These are phyloP conservation scores for Cladosporium sp. DNA, from an alignment of 2,329 filamentous ascomycete species.

Conservation along the genomic window DNA sequence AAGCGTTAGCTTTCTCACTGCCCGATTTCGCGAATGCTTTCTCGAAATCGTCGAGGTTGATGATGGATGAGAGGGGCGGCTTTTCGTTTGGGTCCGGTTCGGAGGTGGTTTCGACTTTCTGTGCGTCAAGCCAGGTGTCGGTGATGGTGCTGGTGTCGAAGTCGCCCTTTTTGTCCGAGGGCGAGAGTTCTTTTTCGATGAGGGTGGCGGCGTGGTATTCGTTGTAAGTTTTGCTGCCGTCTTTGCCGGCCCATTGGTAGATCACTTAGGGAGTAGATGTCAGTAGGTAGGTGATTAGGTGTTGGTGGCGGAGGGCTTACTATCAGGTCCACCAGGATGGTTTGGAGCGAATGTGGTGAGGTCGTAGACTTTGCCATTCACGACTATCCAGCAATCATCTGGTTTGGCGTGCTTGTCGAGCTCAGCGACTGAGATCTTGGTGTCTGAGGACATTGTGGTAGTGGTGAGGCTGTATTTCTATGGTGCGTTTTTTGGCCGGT, in stretches of 20 bases:
- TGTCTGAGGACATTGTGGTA: slow-evolving; percentile 13
- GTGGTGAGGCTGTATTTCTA: neutral
- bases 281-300: neutral
- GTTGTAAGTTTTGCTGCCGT: slow-evolving; percentile 58
- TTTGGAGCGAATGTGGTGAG: slow-evolving; percentile 66
- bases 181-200: slow-evolving; percentile 46
- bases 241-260: slow-evolving; percentile 54
- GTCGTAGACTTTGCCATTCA: slow-evolving; percentile 69
- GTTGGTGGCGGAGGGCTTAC: slow-evolving; percentile 34
- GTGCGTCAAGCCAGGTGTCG: slow-evolving; percentile 35
- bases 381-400: slow-evolving; percentile 63
- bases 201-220: slow-evolving; percentile 52
- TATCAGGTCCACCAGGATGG: slow-evolving; percentile 62
- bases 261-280: slow-evolving; percentile 43
- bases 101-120: slow-evolving; percentile 32
- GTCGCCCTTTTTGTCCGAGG: slow-evolving; percentile 45
- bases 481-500: neutral
- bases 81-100: slow-evolving; percentile 39
- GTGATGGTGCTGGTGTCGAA: slow-evolving; percentile 38
- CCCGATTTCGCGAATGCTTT: slow-evolving; percentile 42
- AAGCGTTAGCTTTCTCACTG: slow-evolving; percentile 44
- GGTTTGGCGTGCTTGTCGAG: slow-evolving; percentile 38
- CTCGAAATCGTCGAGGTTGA: slow-evolving; percentile 53
- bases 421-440: slow-evolving; percentile 34
- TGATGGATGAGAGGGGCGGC: slow-evolving; percentile 50